These are phyloP conservation scores for Cephaloascus fragrans DNA, from an alignment of 805 yeast species.

Conservation along the genomic window DNA sequence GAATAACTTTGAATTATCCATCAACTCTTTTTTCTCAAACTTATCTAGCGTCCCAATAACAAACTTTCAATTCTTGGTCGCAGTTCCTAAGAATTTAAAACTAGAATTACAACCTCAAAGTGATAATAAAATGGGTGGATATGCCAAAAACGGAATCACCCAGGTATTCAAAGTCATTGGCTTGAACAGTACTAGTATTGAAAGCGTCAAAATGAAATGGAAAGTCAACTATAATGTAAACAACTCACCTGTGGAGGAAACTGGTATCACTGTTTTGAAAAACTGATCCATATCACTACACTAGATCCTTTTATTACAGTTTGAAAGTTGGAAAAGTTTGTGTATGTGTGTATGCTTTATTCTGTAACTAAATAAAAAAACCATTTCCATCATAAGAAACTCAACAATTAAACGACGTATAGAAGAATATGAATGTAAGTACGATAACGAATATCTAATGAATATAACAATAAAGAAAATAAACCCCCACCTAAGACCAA, in stretches of 20 bases:
- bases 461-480: no score
- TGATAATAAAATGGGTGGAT: constrained; percentile 39
- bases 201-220: constrained; percentile 66
- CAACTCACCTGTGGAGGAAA: constrained; percentile 40
- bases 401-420: no score
- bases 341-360: no score
- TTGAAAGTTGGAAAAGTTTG: neutral
- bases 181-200: constrained; percentile 3
- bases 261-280: constrained; percentile 36
- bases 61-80: constrained; percentile 50
- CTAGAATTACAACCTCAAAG: constrained; percentile 57
- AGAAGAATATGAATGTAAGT: no score
- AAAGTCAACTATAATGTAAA: constrained; percentile 46
- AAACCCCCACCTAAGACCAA: no score
- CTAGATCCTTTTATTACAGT: neutral
- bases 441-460: no score
- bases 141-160: constrained; percentile 35
- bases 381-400: no score
- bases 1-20: constrained; percentile 24
- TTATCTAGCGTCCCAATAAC: constrained; percentile 30
- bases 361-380: no score
- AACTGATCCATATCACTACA: neutral
- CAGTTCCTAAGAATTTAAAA: constrained; percentile 58
- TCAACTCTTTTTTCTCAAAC: constrained; percentile 46
- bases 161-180: constrained; percentile 33